Evolutionary conservation across 192 early-diverging fungal genomes (phyloP).

Genomic region (Fimicolochytrium jonesii): DNA sequence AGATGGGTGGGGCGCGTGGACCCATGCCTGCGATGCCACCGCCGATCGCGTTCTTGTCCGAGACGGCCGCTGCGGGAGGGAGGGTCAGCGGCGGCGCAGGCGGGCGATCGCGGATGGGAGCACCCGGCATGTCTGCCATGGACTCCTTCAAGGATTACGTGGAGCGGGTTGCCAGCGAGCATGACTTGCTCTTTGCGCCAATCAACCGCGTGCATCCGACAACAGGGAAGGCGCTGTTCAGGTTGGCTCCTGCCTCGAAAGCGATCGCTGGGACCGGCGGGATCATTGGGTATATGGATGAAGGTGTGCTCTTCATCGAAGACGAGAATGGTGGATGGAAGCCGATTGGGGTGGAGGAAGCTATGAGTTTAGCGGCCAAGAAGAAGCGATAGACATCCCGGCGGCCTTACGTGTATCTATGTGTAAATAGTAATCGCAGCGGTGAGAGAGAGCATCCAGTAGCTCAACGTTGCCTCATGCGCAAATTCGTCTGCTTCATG

Average conservation of each 20-base stretch:
- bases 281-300: constrained; percentile 55
- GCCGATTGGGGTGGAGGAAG: constrained; percentile 53
- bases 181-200: constrained; percentile 53
- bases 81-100: background rate
- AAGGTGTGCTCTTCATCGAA: constrained; percentile 58
- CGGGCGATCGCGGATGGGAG: constrained; percentile 10
- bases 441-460: no score
- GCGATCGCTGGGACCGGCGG: constrained; percentile 43
- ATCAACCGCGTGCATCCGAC: constrained; percentile 40
- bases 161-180: constrained; percentile 49
- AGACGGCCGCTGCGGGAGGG: constrained; percentile 19
- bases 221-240: constrained; percentile 54
- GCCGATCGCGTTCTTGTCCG: constrained; percentile 18
- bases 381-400: background rate
- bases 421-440: background rate
- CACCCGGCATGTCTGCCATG: constrained; percentile 19
- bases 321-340: constrained; percentile 49
- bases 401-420: background rate
- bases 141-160: constrained; percentile 56
- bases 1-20: constrained; percentile 25
- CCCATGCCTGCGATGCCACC: constrained; percentile 28
- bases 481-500: no score
- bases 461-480: no score
- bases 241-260: constrained; percentile 38
- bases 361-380: constrained; percentile 34